Evolutionary conservation across 2,329 filamentous ascomycete genomes (phyloP).

Genomic region (Westerdykella aurantiaca): DNA sequence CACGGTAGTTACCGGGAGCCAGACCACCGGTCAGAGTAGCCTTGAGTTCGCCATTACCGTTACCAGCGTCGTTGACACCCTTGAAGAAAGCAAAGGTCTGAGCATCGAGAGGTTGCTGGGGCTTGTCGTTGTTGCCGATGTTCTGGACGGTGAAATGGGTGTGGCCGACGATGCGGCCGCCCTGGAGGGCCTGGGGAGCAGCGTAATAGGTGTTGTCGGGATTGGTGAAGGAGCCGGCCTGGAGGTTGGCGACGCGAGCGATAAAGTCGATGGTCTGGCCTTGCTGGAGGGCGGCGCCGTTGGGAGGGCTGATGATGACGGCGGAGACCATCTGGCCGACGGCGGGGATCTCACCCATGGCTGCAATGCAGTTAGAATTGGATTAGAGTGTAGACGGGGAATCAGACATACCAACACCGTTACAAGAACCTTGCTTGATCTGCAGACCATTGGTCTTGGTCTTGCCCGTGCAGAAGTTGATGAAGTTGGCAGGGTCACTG

Average conservation of each 20-base stretch:
- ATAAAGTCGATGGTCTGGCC: constrained; percentile 45
- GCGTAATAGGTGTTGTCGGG: constrained; percentile 51
- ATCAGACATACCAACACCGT: constrained; percentile 44
- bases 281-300: constrained; percentile 37
- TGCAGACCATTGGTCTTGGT: constrained; percentile 53
- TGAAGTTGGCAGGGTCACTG: constrained; percentile 52
- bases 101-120: constrained; percentile 35
- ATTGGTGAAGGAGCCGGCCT: constrained; percentile 52
- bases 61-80: constrained; percentile 50
- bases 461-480: constrained; percentile 54
- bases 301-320: constrained; percentile 45
- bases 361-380: constrained; percentile 20
- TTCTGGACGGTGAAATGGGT: constrained; percentile 51
- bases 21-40: constrained; percentile 45
- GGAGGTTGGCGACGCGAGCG: constrained; percentile 46
- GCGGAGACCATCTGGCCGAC: constrained; percentile 51
- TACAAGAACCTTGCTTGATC: constrained; percentile 49
- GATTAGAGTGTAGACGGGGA: background rate
- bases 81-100: constrained; percentile 53
- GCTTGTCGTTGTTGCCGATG: constrained; percentile 36
- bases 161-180: constrained; percentile 43
- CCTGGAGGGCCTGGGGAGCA: constrained; percentile 47
- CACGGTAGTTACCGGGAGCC: constrained; percentile 46
- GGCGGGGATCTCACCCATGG: constrained; percentile 54
- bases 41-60: constrained; percentile 43